Base-by-base conservation (phyloP, 768 basidiomycete species). In the Rubroboletus satanas region DNA sequence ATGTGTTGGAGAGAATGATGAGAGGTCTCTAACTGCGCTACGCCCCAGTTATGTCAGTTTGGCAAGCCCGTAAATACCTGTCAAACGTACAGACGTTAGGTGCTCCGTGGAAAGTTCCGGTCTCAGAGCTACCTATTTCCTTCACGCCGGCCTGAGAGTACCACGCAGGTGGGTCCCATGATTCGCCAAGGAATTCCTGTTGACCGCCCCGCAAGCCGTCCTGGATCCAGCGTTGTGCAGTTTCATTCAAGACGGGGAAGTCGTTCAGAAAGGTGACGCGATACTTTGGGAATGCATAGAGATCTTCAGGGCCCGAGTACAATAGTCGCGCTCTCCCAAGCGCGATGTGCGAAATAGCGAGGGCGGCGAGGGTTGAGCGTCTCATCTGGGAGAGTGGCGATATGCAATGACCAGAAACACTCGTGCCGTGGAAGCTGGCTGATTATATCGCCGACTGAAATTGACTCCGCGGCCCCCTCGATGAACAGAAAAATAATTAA, bases 211-310 rank as follows among this genome's bases (percentile, higher is more conserved):
- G 77, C 32, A 93, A 77, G 48, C 91, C 91, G 26, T 85, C 73
- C 23, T 73, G 71, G 14, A 92, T 79, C 92, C 92, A 93, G 33
- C 77, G 77, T 57, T 85, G 74, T 4, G 88, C 91, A 2, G 88
- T 90, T 45, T 86, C 75, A 61, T 87, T 85, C 26, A 78, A 70
- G 59, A 93, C 73, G 28, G 91, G 90, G n/a, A 84, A 80, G 54
- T 80, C 80, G 66, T 90, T 88, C 65, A 93, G 81, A 71, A 90
- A 93, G 38, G 83, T 74, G 56, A 93, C 85, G 39, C 82, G 79
- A 67, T 83, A 88, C 68, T 93, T 93, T 59, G 91, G 92, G 66
- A 86, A 91, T 0, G 91, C 85, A 69, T 83, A 81, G 15, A 83
- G 76, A 63, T 93, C 91, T 62, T 92, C 87, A 29, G 91, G 90